Percentiles rank a stretch among this genome's conserved stretches.
phyloP scores from a whole-genome alignment of 345 rosid species.

The Citrus mangshanensis region DNA sequence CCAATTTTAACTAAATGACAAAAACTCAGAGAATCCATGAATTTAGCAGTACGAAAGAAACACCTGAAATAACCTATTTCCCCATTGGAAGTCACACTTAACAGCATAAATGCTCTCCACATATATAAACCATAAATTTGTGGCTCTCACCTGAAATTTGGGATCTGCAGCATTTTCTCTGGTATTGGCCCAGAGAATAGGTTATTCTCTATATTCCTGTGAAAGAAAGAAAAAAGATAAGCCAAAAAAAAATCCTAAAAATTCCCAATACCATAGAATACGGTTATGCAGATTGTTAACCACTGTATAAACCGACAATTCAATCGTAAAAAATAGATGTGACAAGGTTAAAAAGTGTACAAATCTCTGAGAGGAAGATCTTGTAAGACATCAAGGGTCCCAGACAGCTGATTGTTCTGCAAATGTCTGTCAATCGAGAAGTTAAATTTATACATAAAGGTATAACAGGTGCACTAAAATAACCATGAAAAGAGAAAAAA shows the following conservation, averaged over 20 bases:
- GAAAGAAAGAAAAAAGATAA: slow-evolving; percentile 8
- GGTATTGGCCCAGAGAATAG: slow-evolving; percentile 90
- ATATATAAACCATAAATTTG: neutral
- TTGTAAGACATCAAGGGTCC: slow-evolving; percentile 80
- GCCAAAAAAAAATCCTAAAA: slow-evolving; percentile 2
- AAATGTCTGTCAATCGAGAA: slow-evolving; percentile 58
- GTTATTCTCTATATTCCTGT: slow-evolving; percentile 92
- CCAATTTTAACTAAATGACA: neutral
- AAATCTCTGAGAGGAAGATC: slow-evolving; percentile 80
- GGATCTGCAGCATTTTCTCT: slow-evolving; percentile 61
- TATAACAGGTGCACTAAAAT: neutral
- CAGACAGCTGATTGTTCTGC: slow-evolving; percentile 89
- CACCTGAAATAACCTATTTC: neutral
- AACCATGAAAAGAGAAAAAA: slow-evolving; percentile 4
- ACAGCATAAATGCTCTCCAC: slow-evolving; percentile 1
- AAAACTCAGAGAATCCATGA: neutral
- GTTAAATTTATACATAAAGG: slow-evolving; percentile 26
- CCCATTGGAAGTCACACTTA: neutral
- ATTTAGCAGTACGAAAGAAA: neutral
- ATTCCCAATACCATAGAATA: neutral
- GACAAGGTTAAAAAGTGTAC: slow-evolving; percentile 45
- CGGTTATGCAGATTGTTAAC: neutral
- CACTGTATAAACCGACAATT: neutral
- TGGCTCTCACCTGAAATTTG: slow-evolving; percentile 58
- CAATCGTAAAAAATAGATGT: slow-evolving; percentile 15